These are phyloP conservation scores for Paspalum notatum DNA, from an alignment of 176 grass and related monocot species.

Conservation along the genomic window DNA sequence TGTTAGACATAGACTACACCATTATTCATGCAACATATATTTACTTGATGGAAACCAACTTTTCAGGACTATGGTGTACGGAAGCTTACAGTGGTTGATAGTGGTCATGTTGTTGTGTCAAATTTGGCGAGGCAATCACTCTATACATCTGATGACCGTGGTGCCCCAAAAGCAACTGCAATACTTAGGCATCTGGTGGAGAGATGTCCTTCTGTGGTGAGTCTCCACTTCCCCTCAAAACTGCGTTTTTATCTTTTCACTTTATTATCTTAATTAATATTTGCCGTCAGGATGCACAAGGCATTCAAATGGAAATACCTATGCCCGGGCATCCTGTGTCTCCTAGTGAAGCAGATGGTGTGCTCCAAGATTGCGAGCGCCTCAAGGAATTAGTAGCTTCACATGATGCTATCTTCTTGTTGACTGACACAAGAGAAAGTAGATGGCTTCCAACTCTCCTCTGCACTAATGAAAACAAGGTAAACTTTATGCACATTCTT, in stretches of 20 bases:
- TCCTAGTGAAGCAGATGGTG: constrained; percentile 56
- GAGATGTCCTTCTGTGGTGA: constrained; percentile 74
- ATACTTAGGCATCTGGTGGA: constrained; percentile 65
- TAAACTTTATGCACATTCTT: constrained; percentile 35
- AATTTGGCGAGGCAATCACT: constrained; percentile 93
- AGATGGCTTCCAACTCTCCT: constrained; percentile 94
- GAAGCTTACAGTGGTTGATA: constrained; percentile 86
- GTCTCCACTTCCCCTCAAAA: constrained; percentile 36
- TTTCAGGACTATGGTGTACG: constrained; percentile 84
- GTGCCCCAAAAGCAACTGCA: constrained; percentile 63
- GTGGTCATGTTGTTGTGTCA: constrained; percentile 77
- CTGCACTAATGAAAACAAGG: constrained; percentile 84
- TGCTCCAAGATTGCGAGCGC: constrained; percentile 61
- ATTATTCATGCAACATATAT: constrained; percentile 29
- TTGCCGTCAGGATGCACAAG: constrained; percentile 66
- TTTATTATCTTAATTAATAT: constrained; percentile 30
- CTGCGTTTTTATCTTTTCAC: constrained; percentile 1
- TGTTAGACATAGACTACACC: constrained; percentile 28
- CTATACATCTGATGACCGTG: constrained; percentile 78
- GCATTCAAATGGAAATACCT: constrained; percentile 72
- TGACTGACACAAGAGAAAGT: constrained; percentile 97
- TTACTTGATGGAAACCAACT: constrained; percentile 31
- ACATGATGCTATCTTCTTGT: constrained; percentile 89
- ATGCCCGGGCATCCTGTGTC: constrained; percentile 96
- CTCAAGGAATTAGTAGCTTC: constrained; percentile 67